Conservation (phyloP, 2,329 filamentous ascomycete species). For the Hymenoscyphus occultus region DNA sequence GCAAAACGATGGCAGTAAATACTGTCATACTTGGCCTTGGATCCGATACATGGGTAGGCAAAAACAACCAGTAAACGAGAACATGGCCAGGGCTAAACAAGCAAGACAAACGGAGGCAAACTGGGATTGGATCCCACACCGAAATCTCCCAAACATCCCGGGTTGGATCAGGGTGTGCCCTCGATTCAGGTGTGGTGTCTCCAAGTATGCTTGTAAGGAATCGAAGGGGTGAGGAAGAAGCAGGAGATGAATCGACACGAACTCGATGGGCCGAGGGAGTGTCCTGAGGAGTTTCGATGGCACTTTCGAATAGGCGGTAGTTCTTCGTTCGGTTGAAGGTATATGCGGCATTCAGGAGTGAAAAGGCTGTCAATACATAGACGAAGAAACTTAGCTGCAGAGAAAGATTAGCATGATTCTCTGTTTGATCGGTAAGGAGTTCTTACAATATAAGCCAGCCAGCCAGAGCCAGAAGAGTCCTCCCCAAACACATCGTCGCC, state of each 20-base stretch:
- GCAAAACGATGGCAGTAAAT: conserved; percentile 75
- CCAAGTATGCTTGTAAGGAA: conserved; percentile 68
- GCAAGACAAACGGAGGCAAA: conserved; percentile 79
- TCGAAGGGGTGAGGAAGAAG: conserved; percentile 73
- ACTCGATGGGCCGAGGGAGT: conserved; percentile 89
- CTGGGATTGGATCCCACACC: conserved; percentile 88
- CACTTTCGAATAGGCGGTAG: conserved; percentile 87
- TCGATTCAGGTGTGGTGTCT: conserved; percentile 69
- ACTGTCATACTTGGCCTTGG: conserved; percentile 82
- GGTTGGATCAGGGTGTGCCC: conserved; percentile 76
- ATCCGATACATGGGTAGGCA: conserved; percentile 74
- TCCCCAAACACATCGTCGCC: conserved; percentile 86
- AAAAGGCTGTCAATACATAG: conserved; percentile 64
- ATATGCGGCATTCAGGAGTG: conserved; percentile 74
- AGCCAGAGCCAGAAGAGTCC: conserved; percentile 55
- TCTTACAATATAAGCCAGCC: conserved; percentile 60
- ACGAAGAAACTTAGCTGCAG: conserved; percentile 65
- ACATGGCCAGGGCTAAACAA: conserved; percentile 92
- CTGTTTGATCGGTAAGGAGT: conserved; percentile 2
- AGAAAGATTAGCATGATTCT: conserved; percentile 20
- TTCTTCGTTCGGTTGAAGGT: conserved; percentile 77
- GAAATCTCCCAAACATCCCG: conserved; percentile 93
- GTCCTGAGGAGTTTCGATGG: conserved; percentile 69
- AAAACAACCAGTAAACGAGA: conserved; percentile 83
- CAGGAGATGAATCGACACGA: conserved; percentile 78